These are phyloP conservation scores for Cavenderia fasciculata DNA, from an alignment of 78 protist species.

Conservation along the genomic window DNA sequence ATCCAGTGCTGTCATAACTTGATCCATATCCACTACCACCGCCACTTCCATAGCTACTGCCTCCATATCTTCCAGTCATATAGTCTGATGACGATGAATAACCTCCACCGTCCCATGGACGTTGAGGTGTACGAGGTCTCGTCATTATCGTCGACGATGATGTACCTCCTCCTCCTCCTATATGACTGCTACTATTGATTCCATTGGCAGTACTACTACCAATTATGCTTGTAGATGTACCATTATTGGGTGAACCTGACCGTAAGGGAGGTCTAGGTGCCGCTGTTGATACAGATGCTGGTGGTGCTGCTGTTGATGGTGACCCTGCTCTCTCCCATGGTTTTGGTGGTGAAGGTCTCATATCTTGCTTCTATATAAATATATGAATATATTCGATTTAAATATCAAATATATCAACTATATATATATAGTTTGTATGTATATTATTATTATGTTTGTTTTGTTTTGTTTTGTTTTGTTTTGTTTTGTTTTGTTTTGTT, in stretches of 20 bases:
- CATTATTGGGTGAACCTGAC: not conserved
- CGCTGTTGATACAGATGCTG: not conserved
- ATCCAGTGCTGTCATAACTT: no score
- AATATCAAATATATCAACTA: no score
- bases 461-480: no score
- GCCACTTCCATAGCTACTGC: constrained; percentile 18
- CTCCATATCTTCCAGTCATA: not conserved
- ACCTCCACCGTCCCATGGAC: constrained; percentile 62
- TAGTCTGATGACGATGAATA: not conserved
- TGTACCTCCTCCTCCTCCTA: no score
- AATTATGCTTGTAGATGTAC: not conserved
- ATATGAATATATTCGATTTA: not conserved
- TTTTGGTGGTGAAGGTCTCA: constrained; percentile 59
- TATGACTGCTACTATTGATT: not conserved
- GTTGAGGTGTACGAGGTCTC: constrained; percentile 61
- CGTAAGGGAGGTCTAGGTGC: not conserved
- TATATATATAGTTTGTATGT: no score
- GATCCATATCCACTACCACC: constrained; percentile 19
- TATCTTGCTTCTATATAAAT: constrained; percentile 4
- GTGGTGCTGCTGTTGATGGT: not conserved
- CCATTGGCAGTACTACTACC: not conserved
- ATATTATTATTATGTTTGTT: no score
- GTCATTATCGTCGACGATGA: not conserved
- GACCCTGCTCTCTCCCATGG: constrained; percentile 40
- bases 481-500: no score